These are phyloP conservation scores for Aspergillus bridgeri DNA, from an alignment of 495 filamentous ascomycete genomes.

Conservation along the genomic window DNA sequence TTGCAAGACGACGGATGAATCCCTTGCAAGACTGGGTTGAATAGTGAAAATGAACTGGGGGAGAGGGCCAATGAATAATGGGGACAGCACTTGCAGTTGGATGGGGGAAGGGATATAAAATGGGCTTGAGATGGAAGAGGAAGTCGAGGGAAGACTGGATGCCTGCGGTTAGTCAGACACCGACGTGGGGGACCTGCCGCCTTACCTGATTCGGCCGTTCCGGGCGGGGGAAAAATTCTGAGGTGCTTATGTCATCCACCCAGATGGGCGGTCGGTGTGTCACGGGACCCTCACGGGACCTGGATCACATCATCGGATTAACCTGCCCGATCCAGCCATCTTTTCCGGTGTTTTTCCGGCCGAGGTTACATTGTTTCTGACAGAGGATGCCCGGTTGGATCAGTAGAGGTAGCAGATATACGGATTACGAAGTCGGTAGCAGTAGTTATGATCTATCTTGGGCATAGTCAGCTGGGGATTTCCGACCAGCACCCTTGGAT, in stretches of 20 bases:
- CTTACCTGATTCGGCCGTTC: background rate
- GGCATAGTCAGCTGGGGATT: too few relatives aligned
- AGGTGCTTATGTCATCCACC: background rate
- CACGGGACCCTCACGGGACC: background rate
- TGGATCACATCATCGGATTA: slow-evolving; percentile 1
- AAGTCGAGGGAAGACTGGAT: background rate
- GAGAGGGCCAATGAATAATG: background rate
- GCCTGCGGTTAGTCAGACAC: slow-evolving; percentile 1
- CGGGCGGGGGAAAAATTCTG: slow-evolving; percentile 1
- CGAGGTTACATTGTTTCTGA: background rate
- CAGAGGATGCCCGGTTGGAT: too few relatives aligned
- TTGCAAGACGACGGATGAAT: background rate
- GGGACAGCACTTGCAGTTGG: slow-evolving; percentile 15
- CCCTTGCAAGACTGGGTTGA: background rate
- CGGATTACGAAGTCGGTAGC: too few relatives aligned
- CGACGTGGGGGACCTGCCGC: background rate
- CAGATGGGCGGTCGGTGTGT: slow-evolving; percentile 4
- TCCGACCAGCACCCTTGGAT: too few relatives aligned
- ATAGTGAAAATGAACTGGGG: background rate
- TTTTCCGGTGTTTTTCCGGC: background rate
- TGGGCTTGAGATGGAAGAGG: background rate
- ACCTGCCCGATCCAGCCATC: background rate
- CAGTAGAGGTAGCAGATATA: too few relatives aligned
- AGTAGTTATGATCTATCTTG: too few relatives aligned
- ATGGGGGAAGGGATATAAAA: background rate